phyloP scores from a whole-genome alignment of 140 eudicot genomes.

The Erigeron philadelphicus region DNA sequence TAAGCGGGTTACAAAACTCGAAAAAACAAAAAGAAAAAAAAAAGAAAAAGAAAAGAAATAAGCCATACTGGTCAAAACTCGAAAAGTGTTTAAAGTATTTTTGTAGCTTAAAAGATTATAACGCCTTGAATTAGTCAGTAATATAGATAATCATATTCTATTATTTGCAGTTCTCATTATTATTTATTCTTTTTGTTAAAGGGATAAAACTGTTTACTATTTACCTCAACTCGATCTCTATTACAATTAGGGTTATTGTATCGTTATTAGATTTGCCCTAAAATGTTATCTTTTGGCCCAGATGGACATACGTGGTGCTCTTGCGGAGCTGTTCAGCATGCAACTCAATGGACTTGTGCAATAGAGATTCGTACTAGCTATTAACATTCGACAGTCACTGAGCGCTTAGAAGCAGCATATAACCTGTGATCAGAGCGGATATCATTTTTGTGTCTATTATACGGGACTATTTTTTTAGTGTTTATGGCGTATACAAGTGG shows the following conservation, averaged over 20 bases:
- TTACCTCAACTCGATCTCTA: no score
- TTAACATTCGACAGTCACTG: slow-evolving; percentile 14
- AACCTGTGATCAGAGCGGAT: slow-evolving; percentile 12
- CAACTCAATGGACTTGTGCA: slow-evolving; percentile 64
- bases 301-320: slow-evolving; percentile 96
- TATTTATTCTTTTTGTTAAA: no score
- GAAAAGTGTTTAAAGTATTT: background rate
- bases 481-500: slow-evolving; percentile 16
- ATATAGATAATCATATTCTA: no score
- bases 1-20: no score
- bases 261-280: background rate
- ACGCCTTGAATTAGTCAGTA: background rate
- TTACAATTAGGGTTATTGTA: background rate
- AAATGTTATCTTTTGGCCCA: slow-evolving; percentile 22
- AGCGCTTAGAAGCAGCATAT: slow-evolving; percentile 23
- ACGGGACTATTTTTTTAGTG: slow-evolving; percentile 15
- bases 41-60: background rate
- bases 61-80: background rate
- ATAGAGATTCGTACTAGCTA: slow-evolving; percentile 22
- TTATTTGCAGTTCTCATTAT: no score
- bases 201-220: no score
- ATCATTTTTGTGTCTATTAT: slow-evolving; percentile 18
- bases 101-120: background rate
- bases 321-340: slow-evolving; percentile 74
- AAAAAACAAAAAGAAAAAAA: background rate